These are phyloP conservation scores for Luzula sylvatica DNA, from an alignment of 176 grass and related monocot genomes.

Conservation along the genomic window DNA sequence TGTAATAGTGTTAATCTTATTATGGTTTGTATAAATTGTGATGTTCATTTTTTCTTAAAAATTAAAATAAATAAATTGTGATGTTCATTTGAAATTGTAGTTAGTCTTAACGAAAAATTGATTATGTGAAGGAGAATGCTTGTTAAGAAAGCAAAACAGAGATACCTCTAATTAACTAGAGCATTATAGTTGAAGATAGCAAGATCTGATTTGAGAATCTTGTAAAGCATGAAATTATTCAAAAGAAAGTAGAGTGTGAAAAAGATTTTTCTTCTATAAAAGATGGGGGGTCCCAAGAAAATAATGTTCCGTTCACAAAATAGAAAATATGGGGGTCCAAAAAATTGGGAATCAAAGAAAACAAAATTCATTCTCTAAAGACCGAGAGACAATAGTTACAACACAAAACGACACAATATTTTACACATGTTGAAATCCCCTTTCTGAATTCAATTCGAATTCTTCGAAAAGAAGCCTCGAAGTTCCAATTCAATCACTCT, in stretches of 20 bases:
- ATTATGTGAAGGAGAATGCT: conserved; percentile 8
- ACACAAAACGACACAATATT: conserved; percentile 12
- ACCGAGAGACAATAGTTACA: conserved; percentile 3
- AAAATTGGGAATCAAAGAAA: conserved; percentile 4
- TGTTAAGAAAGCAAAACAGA: conserved; percentile 7
- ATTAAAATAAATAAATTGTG: conserved; percentile 6
- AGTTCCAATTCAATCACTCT: not conserved
- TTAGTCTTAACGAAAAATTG: conserved; percentile 3
- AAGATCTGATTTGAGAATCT: conserved; percentile 5
- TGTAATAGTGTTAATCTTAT: too few relatives aligned
- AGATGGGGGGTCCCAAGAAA: too few relatives aligned
- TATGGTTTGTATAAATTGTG: too few relatives aligned
- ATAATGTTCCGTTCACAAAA: too few relatives aligned
- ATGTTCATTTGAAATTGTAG: too few relatives aligned
- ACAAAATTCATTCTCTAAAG: conserved; percentile 1
- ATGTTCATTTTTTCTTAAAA: conserved; percentile 3
- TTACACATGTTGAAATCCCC: not conserved
- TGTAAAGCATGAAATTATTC: conserved; percentile 8
- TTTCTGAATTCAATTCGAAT: conserved; percentile 3
- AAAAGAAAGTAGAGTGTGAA: not conserved
- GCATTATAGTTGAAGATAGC: not conserved
- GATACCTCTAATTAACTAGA: conserved; percentile 1
- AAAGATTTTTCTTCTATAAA: too few relatives aligned
- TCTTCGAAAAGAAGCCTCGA: conserved; percentile 9
- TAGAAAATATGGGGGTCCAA: too few relatives aligned